phyloP scores from a whole-genome alignment of 495 filamentous ascomycete genomes.

The Talaromyces borbonicus region DNA sequence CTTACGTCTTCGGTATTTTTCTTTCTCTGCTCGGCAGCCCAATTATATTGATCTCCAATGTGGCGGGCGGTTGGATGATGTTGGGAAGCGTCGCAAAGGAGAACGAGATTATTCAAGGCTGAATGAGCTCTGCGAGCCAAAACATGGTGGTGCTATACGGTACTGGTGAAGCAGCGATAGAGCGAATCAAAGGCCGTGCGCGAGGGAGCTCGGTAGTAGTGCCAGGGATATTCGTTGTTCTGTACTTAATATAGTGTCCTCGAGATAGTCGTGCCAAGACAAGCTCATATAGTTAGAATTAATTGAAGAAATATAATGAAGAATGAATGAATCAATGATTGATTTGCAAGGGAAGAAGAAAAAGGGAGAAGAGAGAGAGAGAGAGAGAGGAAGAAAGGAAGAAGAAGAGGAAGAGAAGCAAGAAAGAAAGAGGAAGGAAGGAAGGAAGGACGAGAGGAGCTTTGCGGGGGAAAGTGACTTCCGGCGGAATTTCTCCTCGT shows the following conservation, averaged over 20 bases:
- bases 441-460: neutral
- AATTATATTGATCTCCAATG: too few relatives aligned
- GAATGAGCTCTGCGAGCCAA: neutral
- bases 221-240: neutral
- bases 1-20: too few relatives aligned
- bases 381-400: neutral
- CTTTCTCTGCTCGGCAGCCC: too few relatives aligned
- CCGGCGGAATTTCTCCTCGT: constrained; percentile 1
- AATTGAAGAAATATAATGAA: too few relatives aligned
- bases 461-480: constrained; percentile 1
- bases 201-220: neutral
- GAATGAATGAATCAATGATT: too few relatives aligned
- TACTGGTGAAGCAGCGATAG: too few relatives aligned
- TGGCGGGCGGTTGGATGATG: constrained; percentile 1
- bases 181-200: neutral
- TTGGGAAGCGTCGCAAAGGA: constrained; percentile 1
- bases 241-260: neutral
- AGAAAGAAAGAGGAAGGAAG: neutral
- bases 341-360: too few relatives aligned
- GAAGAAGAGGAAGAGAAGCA: neutral
- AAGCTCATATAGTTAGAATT: too few relatives aligned
- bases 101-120: constrained; percentile 4
- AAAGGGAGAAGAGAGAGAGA: neutral
- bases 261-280: too few relatives aligned
- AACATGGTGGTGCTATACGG: constrained; percentile 3